These are phyloP conservation scores for Lasiosphaeriaceae sp. DNA, from an alignment of 495 filamentous ascomycete genomes.

Conservation along the genomic window DNA sequence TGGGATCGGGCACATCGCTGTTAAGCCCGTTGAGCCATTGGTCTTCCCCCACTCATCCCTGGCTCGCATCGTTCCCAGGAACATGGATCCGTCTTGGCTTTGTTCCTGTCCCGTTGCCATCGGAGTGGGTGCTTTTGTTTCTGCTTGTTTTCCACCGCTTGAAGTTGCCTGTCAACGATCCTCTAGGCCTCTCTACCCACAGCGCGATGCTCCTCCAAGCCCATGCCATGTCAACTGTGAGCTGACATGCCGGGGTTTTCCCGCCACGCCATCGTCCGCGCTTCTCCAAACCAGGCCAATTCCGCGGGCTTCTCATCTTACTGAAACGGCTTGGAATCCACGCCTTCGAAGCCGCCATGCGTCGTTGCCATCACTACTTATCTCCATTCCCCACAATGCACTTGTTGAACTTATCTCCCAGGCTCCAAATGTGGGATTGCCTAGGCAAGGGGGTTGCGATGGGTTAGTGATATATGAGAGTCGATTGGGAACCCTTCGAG, in stretches of 20 bases:
- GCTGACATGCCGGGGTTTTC: no score
- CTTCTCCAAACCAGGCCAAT: neutral
- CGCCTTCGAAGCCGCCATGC: no score
- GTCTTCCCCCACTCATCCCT: constrained; percentile 1
- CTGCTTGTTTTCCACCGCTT: constrained; percentile 5
- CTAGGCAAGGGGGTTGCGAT: neutral
- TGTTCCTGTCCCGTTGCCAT: neutral
- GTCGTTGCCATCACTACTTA: no score
- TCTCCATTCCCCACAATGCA: no score
- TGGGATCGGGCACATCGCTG: constrained; percentile 1
- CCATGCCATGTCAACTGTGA: neutral
- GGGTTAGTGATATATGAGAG: neutral
- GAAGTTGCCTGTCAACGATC: constrained; percentile 1
- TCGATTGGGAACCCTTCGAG: neutral
- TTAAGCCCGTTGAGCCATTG: neutral
- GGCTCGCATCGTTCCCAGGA: neutral
- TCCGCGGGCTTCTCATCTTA: neutral
- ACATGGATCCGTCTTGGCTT: neutral
- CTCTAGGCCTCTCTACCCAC: neutral
- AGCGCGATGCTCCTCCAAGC: constrained; percentile 10
- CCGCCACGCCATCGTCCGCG: neutral
- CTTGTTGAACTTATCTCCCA: no score
- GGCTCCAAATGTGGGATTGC: no score
- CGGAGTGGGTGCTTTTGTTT: constrained; percentile 8
- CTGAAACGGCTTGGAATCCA: neutral